Base-by-base conservation (phyloP, 2,329 filamentous ascomycete species). In the Aaosphaeria arxii region DNA sequence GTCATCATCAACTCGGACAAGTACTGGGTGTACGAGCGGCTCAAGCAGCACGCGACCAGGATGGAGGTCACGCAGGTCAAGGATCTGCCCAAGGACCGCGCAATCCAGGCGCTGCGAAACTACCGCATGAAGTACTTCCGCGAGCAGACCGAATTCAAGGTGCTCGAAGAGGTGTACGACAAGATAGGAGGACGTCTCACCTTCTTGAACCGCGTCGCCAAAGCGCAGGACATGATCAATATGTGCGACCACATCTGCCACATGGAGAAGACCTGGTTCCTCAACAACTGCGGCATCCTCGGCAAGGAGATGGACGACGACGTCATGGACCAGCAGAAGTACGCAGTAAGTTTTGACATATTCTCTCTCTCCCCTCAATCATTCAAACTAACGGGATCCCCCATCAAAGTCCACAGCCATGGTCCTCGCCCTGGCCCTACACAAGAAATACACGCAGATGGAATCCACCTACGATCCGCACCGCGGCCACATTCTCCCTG, bases 321-420 rank as follows among this genome's bases (percentile, higher is more conserved):
- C 66, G 94, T 96, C 58, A 97, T 97, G 86, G 90, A 96, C 64
- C 89, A 96, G 70, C 91, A 97, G 67, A 96, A 97, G 70, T 96
- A 90, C 77, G 89, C 91, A 41, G 87, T 90, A 76, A 73, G 85
- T 81, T 31, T 36, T 46, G 13, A 6, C 17, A 17, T 24, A 24
- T 42, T 31, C 38, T 35, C 17, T 35, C 17, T 30, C 36, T 42
- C 32, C 5, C 35, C 17, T 35, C 40, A 44, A 36, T 13, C 11
- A 35, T 6, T 28, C 9, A 29, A 4, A 11, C 28, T 45, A 30
- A 32, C 30, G 29, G 17, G 17, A 24, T 24, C 17, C 17, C 17
- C 17, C 17, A 24, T 42, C 32, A 33, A 51, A 90, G 82, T 89
- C 91, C 9, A 91, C 90, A 9, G 91, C 94, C 35, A 96, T 97